Conservation (phyloP, 192 early-diverging fungal genomes). For the Fimicolochytrium jonesii region DNA sequence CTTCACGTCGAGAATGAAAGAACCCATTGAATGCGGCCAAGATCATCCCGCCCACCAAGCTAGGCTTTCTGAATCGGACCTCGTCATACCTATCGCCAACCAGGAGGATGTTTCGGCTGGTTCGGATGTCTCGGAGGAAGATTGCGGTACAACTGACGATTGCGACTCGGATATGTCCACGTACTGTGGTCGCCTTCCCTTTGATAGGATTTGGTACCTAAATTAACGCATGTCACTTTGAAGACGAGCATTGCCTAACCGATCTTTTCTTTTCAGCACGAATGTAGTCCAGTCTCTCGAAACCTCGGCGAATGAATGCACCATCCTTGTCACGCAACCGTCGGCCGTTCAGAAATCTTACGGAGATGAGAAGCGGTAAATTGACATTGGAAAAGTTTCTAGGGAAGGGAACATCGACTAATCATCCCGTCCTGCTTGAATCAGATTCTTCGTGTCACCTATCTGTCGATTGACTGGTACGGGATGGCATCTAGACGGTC, state of each 20-base stretch:
- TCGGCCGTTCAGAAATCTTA: constrained; percentile 93
- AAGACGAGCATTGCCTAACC: neutral
- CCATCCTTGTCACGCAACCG: constrained; percentile 77
- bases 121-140: neutral
- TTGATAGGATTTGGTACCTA: neutral
- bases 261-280: neutral
- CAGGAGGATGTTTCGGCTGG: no score
- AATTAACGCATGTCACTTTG: neutral
- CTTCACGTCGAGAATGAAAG: no score
- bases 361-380: constrained; percentile 81
- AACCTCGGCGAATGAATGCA: constrained; percentile 40
- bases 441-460: constrained; percentile 1
- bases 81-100: no score
- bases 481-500: neutral
- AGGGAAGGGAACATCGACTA: no score
- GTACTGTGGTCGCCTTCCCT: neutral
- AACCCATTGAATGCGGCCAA: no score
- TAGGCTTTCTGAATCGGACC: no score
- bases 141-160: neutral
- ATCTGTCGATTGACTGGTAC: neutral
- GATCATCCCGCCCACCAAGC: no score
- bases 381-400: no score
- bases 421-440: no score
- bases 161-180: constrained; percentile 1
- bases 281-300: neutral